phyloP scores from a whole-genome alignment of 495 filamentous ascomycete genomes.

The Penicillium cosmopolitanum region DNA sequence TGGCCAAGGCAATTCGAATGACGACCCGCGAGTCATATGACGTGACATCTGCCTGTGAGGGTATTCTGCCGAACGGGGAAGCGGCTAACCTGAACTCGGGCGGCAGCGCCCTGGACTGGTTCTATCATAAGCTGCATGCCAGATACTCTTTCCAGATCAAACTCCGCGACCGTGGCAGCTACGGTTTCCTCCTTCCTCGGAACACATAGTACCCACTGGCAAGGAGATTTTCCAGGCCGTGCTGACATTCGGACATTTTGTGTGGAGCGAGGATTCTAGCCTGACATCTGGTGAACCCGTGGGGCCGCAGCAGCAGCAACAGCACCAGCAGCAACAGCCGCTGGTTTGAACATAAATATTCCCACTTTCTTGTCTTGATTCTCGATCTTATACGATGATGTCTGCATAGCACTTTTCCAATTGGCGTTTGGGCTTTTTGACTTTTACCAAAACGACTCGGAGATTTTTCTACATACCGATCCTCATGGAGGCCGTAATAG shows the following conservation, averaged over 20 bases:
- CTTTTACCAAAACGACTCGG: not conserved
- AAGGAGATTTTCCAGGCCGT: constrained; percentile 83
- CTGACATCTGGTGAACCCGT: constrained; percentile 2
- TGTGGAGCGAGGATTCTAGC: constrained; percentile 49
- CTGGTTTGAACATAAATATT: constrained; percentile 4
- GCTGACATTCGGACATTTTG: constrained; percentile 77
- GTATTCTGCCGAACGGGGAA: constrained; percentile 54
- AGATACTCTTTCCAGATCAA: constrained; percentile 92
- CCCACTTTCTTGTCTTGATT: not conserved
- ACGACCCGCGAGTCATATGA: constrained; percentile 76
- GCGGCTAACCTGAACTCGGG: constrained; percentile 60
- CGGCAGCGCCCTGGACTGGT: constrained; percentile 92
- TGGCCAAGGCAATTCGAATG: constrained; percentile 87
- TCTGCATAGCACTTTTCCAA: constrained; percentile 10
- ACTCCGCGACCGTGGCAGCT: constrained; percentile 89
- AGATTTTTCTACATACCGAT: no score
- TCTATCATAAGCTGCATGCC: constrained; percentile 87
- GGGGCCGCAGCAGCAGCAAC: constrained; percentile 17
- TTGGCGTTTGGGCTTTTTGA: constrained; percentile 4
- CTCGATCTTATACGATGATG: not conserved
- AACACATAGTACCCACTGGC: constrained; percentile 88
- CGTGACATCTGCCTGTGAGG: constrained; percentile 87
- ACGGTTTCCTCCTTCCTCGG: constrained; percentile 86
- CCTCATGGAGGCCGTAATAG: no score
- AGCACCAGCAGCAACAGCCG: constrained; percentile 20